Evolutionary conservation across 2,329 filamentous ascomycete species (phyloP), one percentile per base, ranked within the genome.

Genomic region (Aspergillus calidoustus): DNA sequence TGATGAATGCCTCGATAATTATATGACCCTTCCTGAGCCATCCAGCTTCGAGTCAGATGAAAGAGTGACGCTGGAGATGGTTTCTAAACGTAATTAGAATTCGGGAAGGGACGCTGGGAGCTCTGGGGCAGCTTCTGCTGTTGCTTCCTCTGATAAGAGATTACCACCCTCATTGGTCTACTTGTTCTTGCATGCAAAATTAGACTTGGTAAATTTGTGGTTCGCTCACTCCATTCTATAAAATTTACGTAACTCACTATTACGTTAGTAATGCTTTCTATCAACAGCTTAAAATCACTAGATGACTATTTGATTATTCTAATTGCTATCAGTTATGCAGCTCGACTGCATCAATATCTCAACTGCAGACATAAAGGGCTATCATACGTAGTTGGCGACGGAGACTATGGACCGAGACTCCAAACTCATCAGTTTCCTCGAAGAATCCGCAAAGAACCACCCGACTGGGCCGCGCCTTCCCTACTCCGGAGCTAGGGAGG

Each of bases 161-260:
- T 76, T 76, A 76, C 74, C 73, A 75, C 75, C 69, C 66, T 65
- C 50, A 57, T 62, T 63, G 41, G 44, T 9, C n/a, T 9, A 30
- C 11, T 13, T 23, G 43, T 19, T 44, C 44, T 23, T 57, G 53
- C 22, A 41, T 13, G 4, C 4, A 41, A 41, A 41, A 41, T 15
- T 28, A 28, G 25, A 7, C 25, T 7, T 4, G 6, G 25, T 28
- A 28, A 28, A 28, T 28, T 28, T 28, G 25, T 28, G 25, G 25
- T 28, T 28, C 25, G 6, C 25, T 28, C 25, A 28, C 25, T 28
- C 25, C 25, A 28, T 28, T 4, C 25, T 28, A 19, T 28, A 4
- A 28, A 4, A 4, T 13, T 41, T 61, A 61, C 59, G 54, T 58
- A 61, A 61, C 59, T 22, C 22, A 19, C 19, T 19, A 19, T 19